Evolutionary conservation across 257 asterid genomes (phyloP), one percentile per base, ranked within the genome.

Genomic region (Capsicum baccatum): DNA sequence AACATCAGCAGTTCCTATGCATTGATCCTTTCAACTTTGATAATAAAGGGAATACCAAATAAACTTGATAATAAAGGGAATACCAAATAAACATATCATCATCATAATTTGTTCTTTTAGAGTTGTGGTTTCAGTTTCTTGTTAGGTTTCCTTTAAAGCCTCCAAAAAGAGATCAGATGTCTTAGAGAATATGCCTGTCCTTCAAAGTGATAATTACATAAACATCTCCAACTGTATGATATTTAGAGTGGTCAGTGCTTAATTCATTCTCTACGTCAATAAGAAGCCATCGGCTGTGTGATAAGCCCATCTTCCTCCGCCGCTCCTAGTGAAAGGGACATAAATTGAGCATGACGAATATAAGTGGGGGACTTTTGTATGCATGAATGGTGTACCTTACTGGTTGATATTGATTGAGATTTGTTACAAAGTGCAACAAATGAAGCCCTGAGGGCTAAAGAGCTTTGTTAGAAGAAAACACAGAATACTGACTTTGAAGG

Each of bases 361-460:
- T 26, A 26, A 26, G 33, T 26, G 33, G 33, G 33, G 33, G 33
- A 26, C 33, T 44, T 17, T 4, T 39, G 35, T 42, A 39, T 37
- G 48, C 79, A 21, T 63, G 69, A 19, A 26, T 4, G 42, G 39
- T 62, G 69, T 39, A 60, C 39, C 64, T 59, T 48, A 17, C 44
- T 80, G 57, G 83, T 80, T 80, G 16, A 17, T 42, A 81, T 39
- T 55, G 17, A 83, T 56, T 68, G 14, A 58, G 54, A 59, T 73
- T 56, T 80, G 15, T 70, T 80, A 94, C 89, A 94, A 97, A 91
- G 35, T 94, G 95, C 91, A 93, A 94, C 92, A 94, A 91, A 93
- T 44, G 97, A 94, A 86, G 97, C 97, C 80, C 9, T 87, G 73
- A 87, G 94, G 88, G 97, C 93, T 84, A 92, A 81, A 88, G 91